phyloP scores from a whole-genome alignment of 1,284 basidiomycete species.

The Naganishia cerealis region DNA sequence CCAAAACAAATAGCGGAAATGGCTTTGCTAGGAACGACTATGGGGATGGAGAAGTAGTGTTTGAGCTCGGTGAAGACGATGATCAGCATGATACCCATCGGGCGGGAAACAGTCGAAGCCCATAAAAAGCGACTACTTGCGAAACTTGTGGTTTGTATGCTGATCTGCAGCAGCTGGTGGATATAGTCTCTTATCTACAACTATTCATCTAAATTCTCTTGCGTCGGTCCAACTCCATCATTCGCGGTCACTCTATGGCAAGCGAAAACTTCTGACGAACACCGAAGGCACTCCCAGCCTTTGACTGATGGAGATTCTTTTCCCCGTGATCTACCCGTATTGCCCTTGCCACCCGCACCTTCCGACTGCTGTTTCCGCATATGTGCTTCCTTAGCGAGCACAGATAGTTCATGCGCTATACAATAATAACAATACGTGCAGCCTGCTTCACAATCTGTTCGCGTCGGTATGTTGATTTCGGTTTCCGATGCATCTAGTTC shows the following conservation, averaged over 20 bases:
- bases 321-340: conserved; percentile 49
- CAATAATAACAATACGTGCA: conserved; percentile 87
- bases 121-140: not conserved
- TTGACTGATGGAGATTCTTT: conserved; percentile 60
- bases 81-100: conserved; percentile 39
- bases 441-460: conserved; percentile 59
- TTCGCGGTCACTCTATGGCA: conserved; percentile 30
- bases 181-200: not conserved
- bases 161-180: not conserved
- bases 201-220: not conserved
- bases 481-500: conserved; percentile 41
- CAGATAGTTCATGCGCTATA: conserved; percentile 72
- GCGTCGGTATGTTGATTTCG: conserved; percentile 48
- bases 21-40: conserved; percentile 37
- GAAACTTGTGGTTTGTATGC: not conserved
- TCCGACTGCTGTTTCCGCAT: conserved; percentile 17
- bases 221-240: not conserved
- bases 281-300: conserved; percentile 79
- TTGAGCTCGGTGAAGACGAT: conserved; percentile 58
- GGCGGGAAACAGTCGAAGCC: not conserved
- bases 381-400: conserved; percentile 22
- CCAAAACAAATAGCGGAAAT: conserved; percentile 17
- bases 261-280: conserved; percentile 54
- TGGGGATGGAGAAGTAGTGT: conserved; percentile 46
- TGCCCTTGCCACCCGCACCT: conserved; percentile 24